Base-by-base conservation (phyloP, 2,329 filamentous ascomycete genomes). In the Fusarium sambucinum region DNA sequence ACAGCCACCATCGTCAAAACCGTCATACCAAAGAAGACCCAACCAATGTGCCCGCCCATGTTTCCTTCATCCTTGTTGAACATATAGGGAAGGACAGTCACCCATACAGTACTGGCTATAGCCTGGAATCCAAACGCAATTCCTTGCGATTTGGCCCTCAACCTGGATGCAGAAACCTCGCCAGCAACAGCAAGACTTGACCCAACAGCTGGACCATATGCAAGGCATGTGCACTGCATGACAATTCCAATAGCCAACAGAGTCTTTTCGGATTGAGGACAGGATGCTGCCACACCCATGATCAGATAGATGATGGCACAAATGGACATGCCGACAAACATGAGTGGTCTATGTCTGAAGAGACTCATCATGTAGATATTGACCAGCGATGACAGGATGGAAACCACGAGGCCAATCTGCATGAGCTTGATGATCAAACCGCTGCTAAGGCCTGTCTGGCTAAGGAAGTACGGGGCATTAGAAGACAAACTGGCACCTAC, bases 291-390 rank as follows among this genome's bases (percentile, higher is more conserved):
- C 1, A 60, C 11, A 5, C 54, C 57, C 44, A 60, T 60, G 14
- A 50, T 59, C 13, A 60, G n/a, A n/a, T 60, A 60, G 14, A 59
- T 37, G 16, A 58, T 32, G 12, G 56, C 59, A 19, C 56, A 61
- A 4, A 61, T 62, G 6, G 56, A 37, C 47, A 62, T 60, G 14
- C 56, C 59, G 16, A 42, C 17, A 3, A 61, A 35, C 56, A 62
- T 29, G n/a, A 62, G 17, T 23, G 56, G 33, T 17, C 56, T 45
- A 10, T 62, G 59, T 5, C 59, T 40, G 46, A 62, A 62, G 17
- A 60, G 46, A 6, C 46, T 60, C 56, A 62, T 62, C 40, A 62
- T 47, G 47, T 63, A 63, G 6, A 63, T 55, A 25, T 63, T 63
- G 56, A 61, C 6, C 4, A 63, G 7, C 0, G 32, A 63, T 2